Conservation (phyloP, 768 basidiomycete genomes). For the Trametes sanguinea region DNA sequence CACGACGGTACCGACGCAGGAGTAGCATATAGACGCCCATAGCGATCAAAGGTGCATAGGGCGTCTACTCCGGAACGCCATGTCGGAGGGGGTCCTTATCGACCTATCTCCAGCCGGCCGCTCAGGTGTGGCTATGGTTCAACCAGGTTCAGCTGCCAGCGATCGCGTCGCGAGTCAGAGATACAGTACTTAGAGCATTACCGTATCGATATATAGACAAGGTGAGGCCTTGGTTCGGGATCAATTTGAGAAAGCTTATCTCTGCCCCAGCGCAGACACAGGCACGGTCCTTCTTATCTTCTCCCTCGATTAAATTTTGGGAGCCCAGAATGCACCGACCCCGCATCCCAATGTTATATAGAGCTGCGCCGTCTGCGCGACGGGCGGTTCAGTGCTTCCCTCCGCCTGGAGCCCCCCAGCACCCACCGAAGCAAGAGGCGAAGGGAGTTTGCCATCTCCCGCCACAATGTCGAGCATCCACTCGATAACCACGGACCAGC, state of each 20-base stretch:
- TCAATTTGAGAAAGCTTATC: background rate
- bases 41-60: too few species aligned
- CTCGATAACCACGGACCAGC: slow-evolving; percentile 36
- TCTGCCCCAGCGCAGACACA: background rate
- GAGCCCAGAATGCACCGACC: slow-evolving; percentile 8
- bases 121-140: too few species aligned
- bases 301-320: slow-evolving; percentile 1
- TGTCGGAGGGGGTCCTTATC: too few species aligned
- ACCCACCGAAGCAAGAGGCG: background rate
- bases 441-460: background rate
- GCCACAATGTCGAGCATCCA: slow-evolving; percentile 28
- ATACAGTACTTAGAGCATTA: too few species aligned
- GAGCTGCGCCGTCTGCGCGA: background rate
- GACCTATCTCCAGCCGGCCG: slow-evolving; percentile 1
- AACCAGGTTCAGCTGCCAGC: too few species aligned
- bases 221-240: too few species aligned
- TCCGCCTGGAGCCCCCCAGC: background rate
- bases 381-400: background rate
- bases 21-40: too few species aligned
- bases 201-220: too few species aligned
- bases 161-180: too few species aligned
- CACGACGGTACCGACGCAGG: too few species aligned
- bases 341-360: slow-evolving; percentile 3
- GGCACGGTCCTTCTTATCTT: slow-evolving; percentile 15
- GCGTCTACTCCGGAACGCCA: too few species aligned